phyloP scores from a whole-genome alignment of 2,329 filamentous ascomycete species.

The Cercospora sp. region DNA sequence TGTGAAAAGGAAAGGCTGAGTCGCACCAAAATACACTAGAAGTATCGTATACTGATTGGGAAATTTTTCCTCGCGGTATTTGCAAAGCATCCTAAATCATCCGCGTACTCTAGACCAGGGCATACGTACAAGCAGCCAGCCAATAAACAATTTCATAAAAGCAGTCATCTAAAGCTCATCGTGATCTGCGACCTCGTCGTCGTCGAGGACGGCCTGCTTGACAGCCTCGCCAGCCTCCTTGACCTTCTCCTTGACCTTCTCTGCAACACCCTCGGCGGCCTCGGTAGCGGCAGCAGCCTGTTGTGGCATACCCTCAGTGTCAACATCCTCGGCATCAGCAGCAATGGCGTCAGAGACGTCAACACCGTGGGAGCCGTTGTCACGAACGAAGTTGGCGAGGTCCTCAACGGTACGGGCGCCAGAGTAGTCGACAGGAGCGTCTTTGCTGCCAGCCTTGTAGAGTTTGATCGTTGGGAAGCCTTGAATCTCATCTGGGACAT shows the following conservation, averaged over 20 bases:
- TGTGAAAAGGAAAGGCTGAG: neutral
- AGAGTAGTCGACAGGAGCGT: constrained; percentile 78
- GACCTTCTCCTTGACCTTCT: constrained; percentile 39
- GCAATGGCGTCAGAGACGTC: constrained; percentile 62
- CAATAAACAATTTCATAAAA: constrained; percentile 3
- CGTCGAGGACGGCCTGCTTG: constrained; percentile 36
- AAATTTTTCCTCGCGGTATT: neutral
- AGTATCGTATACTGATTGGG: neutral
- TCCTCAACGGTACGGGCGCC: constrained; percentile 90
- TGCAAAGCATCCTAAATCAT: neutral
- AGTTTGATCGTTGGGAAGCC: constrained; percentile 99
- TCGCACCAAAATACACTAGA: neutral
- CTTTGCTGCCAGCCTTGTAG: constrained; percentile 87
- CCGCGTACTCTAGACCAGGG: constrained; percentile 7
- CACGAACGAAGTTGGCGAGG: constrained; percentile 85
- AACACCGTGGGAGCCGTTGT: constrained; percentile 89
- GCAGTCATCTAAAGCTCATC: constrained; percentile 72
- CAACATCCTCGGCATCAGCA: constrained; percentile 45
- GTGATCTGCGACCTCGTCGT: constrained; percentile 51
- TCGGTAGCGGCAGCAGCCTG: constrained; percentile 49
- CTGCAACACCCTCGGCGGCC: constrained; percentile 17
- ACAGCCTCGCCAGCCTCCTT: constrained; percentile 42
- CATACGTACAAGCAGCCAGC: constrained; percentile 3
- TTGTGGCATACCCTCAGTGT: constrained; percentile 50
- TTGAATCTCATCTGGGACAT: constrained; percentile 93